phyloP scores from a whole-genome alignment of 768 basidiomycete species.

The Auricularia auricula-judae region DNA sequence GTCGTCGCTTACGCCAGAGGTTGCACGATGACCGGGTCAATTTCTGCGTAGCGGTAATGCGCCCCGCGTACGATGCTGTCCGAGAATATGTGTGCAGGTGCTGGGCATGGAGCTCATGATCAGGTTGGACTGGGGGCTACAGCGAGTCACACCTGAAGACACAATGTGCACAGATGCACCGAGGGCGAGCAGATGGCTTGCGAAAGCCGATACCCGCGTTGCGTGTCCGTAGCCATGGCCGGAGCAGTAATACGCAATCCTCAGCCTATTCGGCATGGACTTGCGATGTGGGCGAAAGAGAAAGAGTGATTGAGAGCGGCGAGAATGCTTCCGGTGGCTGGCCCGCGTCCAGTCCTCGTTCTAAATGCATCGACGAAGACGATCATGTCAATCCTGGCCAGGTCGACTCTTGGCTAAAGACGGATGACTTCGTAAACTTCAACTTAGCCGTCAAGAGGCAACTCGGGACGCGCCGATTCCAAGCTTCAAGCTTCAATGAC shows the following conservation, averaged over 20 bases:
- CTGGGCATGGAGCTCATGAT: conserved; percentile 13
- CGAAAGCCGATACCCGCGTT: conserved; percentile 68
- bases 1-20: conserved; percentile 43
- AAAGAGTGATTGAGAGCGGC: background rate
- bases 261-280: conserved; percentile 2
- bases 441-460: too few relatives aligned
- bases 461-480: too few relatives aligned
- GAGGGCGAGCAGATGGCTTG: conserved; percentile 44
- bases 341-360: too few relatives aligned
- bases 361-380: too few relatives aligned
- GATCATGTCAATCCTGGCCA: too few relatives aligned
- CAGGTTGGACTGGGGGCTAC: too few relatives aligned
- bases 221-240: conserved; percentile 83
- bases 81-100: conserved; percentile 59
- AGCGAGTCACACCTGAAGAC: conserved; percentile 31
- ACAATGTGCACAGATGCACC: conserved; percentile 43
- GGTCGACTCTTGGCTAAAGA: too few relatives aligned
- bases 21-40: conserved; percentile 74
- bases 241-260: conserved; percentile 64
- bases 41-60: conserved; percentile 54
- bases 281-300: too few relatives aligned
- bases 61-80: conserved; percentile 55
- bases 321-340: too few relatives aligned
- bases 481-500: too few relatives aligned
- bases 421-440: too few relatives aligned